Conservation (phyloP, 495 filamentous ascomycete genomes). For the Gamarada debralockiae region DNA sequence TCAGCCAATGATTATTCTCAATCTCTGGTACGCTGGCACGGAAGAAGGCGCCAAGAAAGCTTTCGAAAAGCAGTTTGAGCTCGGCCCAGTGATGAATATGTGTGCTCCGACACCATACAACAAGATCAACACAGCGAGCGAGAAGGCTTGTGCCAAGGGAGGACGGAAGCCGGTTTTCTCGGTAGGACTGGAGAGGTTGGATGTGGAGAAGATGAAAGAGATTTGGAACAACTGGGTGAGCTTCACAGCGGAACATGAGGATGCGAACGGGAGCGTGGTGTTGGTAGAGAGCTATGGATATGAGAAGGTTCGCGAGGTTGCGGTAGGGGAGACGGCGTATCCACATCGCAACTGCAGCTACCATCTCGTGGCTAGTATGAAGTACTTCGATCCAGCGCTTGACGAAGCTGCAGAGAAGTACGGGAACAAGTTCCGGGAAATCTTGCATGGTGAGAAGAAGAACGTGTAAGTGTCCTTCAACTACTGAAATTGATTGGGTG, state of each 20-base stretch:
- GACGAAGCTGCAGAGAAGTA: no score
- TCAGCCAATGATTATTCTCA: constrained; percentile 1
- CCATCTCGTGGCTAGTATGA: no score
- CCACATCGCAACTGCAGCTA: no score
- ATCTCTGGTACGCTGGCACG: constrained; percentile 1
- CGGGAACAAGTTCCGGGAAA: no score
- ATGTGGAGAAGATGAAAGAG: not conserved
- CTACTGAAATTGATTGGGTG: no score
- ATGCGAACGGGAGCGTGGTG: not conserved
- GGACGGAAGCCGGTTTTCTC: no score
- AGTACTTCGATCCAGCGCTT: no score
- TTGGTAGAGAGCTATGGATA: not conserved
- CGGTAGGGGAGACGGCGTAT: no score
- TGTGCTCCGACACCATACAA: not conserved
- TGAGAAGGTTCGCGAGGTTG: not conserved
- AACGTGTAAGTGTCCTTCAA: no score
- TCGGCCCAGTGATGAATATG: not conserved
- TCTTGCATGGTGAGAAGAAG: no score
- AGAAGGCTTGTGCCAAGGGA: no score
- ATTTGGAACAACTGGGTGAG: not conserved
- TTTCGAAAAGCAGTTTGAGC: not conserved
- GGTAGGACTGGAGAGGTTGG: no score
- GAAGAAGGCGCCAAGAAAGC: not conserved
- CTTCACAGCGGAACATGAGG: not conserved
- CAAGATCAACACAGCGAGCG: not conserved